Evolutionary conservation across 108 stramenopile genomes (phyloP).

Genomic region (Ochromonas danica): DNA sequence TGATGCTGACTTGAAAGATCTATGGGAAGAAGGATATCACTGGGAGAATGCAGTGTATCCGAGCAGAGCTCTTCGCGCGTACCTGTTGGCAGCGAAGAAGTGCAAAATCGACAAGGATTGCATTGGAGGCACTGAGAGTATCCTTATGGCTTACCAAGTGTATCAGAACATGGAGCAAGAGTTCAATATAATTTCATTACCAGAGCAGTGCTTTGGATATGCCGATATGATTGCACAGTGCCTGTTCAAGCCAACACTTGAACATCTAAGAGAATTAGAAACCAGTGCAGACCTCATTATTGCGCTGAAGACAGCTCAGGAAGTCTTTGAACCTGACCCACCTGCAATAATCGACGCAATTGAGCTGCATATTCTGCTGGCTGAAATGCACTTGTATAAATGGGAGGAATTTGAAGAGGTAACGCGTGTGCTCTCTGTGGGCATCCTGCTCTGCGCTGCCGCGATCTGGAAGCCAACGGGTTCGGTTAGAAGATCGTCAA

Average conservation of each 20-base stretch:
- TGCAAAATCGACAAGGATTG: background rate
- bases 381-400: background rate
- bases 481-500: too few relatives aligned
- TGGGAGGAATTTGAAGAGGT: background rate
- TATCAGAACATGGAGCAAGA: background rate
- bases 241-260: background rate
- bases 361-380: background rate
- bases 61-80: background rate
- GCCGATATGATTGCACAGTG: background rate
- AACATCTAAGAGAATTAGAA: too few relatives aligned
- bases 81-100: background rate
- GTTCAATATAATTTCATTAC: background rate
- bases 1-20: background rate
- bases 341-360: background rate
- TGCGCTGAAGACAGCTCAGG: background rate
- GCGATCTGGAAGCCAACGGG: too few relatives aligned
- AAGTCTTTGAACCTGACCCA: background rate
- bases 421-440: background rate
- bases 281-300: background rate
- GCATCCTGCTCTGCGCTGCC: too few relatives aligned
- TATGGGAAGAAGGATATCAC: slow-evolving; percentile 6
- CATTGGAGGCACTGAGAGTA: background rate
- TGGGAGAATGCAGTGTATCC: background rate
- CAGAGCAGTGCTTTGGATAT: background rate
- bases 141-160: background rate